Evolutionary conservation across 805 yeast species (phyloP), one percentile per base, ranked within the genome.

Genomic region (Saturnispora ahearnii): DNA sequence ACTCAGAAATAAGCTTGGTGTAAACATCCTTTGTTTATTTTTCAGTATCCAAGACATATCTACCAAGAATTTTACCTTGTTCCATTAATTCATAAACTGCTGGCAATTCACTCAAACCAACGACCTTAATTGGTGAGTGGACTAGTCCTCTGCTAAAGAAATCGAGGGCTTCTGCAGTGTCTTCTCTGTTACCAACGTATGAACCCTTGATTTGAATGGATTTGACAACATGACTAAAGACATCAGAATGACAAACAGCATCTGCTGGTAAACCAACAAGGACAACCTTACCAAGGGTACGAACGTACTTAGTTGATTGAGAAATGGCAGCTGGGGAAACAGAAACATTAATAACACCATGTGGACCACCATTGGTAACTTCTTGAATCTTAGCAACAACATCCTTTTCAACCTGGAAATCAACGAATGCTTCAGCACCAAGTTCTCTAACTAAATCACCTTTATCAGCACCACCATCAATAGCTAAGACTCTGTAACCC

Each of bases 161-260:
- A 57, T 82, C 87, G 54, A 83, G 63, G 41, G 88, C 88, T 67
- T 83, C 89, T 55, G 82, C 76, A 56, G 93, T 78, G 70, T 87
- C 96, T 57, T 84, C 86, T 71, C 95, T 82, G 79, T 86, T 86
- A 61, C 96, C 96, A 56, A 87, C 96, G 64, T 85, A 84, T 44
- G 95, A 86, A 60, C 95, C 95, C 67, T 75, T 79, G 62, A 87
- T 82, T 62, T 73, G 73, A 64, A 84, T 76, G 49, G 87, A 78
- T 70, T 78, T 83, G 59, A 84, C 78, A 53, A 87, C 95, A 46
- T 84, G 81, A 56, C 74, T 71, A 71, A 87, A 84, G 48, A 87
- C 88, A 49, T 79, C 76, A 32, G 89, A 80, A 60, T 76, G 73
- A 62, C 81, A 78, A 66, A 79, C 77, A 55, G 93, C 93, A 59